Base-by-base conservation (phyloP, 179 eudicot genomes). In the Nepenthes alata region DNA sequence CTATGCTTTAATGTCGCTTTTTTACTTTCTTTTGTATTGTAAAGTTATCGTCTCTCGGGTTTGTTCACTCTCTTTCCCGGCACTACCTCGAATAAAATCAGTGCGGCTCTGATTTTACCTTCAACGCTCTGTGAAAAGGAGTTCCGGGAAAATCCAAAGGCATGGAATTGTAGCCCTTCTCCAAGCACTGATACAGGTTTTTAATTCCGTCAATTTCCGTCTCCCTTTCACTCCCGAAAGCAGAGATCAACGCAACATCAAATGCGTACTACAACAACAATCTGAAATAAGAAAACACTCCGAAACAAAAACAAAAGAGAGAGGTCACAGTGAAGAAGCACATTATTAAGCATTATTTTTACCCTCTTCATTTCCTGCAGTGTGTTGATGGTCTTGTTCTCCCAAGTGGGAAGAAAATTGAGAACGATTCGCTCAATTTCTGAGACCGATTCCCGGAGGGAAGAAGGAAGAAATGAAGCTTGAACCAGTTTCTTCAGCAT, bases 111-210 rank as follows among this genome's bases (percentile, higher is more conserved):
- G 3, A 6, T 9, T 49, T 48, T 77, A 82, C 97, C 89, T 89
- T 91, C 76, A 89, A 74, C 8, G 98, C 74, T 59, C 68, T 83
- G 77, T 72, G 62, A 66, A 80, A 91, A 35, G 79, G 83, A 56
- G 95, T 89, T 58, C 93, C 95, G 0, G 95, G 98, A 41, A 91
- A 65, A 76, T 85, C 57, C 37, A 91, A 58, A 47, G 98, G 95
- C 96, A 91, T 84, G 62, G 98, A 91, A 71, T 91, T 91, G 81
- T 89, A 91, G 4, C 98, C 98, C 73, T 81, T 91, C 72, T 86
- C 95, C 61, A 91, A 64, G 53, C 66, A 57, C 4, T 73, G 78
- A 63, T 91, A 91, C 69, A 78, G 63, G 1, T 72, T 37, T 50
- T 83, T 86, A 53, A 91, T 80, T 56, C 77, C 77, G 59, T 83